These are phyloP conservation scores for Hypoxylon perforatum DNA, from an alignment of 495 filamentous ascomycete genomes.

Conservation along the genomic window DNA sequence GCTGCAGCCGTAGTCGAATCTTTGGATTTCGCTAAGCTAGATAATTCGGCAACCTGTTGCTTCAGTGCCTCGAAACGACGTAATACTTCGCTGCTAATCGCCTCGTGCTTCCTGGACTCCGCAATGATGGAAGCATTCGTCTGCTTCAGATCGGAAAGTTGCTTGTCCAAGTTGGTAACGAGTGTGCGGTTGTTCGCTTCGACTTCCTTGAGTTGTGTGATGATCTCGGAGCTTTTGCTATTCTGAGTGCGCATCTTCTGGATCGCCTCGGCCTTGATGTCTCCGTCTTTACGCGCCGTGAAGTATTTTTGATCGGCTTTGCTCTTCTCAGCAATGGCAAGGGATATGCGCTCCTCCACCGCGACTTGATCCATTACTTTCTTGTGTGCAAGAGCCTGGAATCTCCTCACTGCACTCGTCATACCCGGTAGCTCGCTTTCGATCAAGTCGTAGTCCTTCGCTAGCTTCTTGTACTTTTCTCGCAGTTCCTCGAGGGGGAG, in stretches of 20 bases:
- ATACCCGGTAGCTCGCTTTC: conserved; percentile 87
- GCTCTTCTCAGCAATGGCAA: conserved; percentile 85
- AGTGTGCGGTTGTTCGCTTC: conserved; percentile 71
- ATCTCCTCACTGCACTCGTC: conserved; percentile 87
- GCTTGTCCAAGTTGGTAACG: conserved; percentile 88
- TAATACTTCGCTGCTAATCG: conserved; percentile 71
- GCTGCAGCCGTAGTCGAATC: conserved; percentile 71
- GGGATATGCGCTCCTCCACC: conserved; percentile 80
- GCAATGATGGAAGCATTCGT: conserved; percentile 71
- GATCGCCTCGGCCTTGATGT: conserved; percentile 80
- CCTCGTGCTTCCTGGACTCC: conserved; percentile 78
- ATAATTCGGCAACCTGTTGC: conserved; percentile 79
- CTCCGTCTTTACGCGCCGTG: conserved; percentile 90
- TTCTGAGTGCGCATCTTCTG: conserved; percentile 82
- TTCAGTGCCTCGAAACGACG: conserved; percentile 78
- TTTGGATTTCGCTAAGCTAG: conserved; percentile 75
- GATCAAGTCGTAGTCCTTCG: conserved; percentile 82
- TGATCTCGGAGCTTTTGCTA: conserved; percentile 90
- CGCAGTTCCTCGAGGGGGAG: conserved; percentile 75
- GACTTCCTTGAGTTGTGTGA: conserved; percentile 89
- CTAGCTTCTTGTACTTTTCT: conserved; percentile 74
- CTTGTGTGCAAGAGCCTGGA: conserved; percentile 81
- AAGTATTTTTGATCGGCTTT: conserved; percentile 99
- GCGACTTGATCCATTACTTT: conserved; percentile 81
- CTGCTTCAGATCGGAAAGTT: conserved; percentile 82